A percentile compares a stretch with the other conserved stretches of the same genome.
Conservation (phyloP, 257 asterid genomes). For the Nicotiana knightiana region DNA sequence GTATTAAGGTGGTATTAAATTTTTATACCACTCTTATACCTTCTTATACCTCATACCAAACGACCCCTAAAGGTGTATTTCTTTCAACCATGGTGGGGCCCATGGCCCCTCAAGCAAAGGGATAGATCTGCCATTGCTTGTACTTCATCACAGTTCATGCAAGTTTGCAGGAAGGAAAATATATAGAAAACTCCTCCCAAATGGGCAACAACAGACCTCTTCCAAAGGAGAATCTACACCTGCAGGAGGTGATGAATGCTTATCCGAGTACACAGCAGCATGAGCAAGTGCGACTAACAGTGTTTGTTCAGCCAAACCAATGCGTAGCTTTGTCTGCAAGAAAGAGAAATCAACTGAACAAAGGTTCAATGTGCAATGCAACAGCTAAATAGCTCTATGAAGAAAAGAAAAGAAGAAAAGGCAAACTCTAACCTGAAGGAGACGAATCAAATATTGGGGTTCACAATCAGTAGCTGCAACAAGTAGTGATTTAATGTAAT, state of each 20-base stretch:
- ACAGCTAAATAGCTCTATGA: conserved; percentile 10
- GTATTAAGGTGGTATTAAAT: too few relatives aligned
- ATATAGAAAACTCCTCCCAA: not conserved
- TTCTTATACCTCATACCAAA: too few relatives aligned
- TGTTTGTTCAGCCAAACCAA: conserved; percentile 91
- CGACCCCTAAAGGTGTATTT: too few relatives aligned
- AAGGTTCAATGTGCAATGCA: conserved; percentile 21
- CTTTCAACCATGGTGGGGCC: not conserved
- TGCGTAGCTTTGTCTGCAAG: conserved; percentile 80
- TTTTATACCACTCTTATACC: too few relatives aligned
- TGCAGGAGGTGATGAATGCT: conserved; percentile 51
- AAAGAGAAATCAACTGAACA: conserved; percentile 21
- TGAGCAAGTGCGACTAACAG: conserved; percentile 83
- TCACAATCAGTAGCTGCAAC: conserved; percentile 98
- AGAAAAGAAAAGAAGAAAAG: not conserved
- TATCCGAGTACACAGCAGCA: conserved; percentile 67
- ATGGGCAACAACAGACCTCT: conserved; percentile 38
- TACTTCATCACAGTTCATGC: not conserved
- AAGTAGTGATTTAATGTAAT: conserved; percentile 69
- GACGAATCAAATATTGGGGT: conserved; percentile 90
- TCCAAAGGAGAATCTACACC: conserved; percentile 62
- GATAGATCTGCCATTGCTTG: not conserved
- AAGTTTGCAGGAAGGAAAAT: not conserved
- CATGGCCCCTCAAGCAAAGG: too few relatives aligned
- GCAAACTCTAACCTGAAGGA: conserved; percentile 65